Percentiles rank a stretch among this genome's conserved stretches.
These are phyloP conservation scores for Citrus maxima DNA, from an alignment of 345 rosid species.

Conservation along the genomic window DNA sequence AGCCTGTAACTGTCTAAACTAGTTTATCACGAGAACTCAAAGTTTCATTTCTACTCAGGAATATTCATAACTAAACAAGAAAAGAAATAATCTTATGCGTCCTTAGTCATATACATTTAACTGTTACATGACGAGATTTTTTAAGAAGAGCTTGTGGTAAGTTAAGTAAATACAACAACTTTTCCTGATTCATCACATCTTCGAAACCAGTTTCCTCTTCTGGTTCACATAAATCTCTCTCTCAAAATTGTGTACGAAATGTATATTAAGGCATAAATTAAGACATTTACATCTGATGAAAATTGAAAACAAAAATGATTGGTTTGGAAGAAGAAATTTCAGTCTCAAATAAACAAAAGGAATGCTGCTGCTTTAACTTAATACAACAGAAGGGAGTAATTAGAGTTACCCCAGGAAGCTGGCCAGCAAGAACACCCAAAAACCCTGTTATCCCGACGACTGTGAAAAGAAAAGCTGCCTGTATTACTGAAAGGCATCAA, in stretches of 20 bases:
- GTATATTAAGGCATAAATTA: too few species aligned
- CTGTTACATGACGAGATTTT: background rate
- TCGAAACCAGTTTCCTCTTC: background rate
- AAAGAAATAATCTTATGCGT: background rate
- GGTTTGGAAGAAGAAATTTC: too few species aligned
- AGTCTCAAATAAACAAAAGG: background rate
- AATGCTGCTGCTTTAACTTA: background rate
- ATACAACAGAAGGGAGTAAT: background rate
- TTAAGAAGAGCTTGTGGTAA: background rate
- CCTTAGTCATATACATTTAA: background rate
- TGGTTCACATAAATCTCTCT: background rate
- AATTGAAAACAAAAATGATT: background rate
- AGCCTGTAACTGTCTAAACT: background rate
- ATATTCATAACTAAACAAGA: background rate
- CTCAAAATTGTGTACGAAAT: too few species aligned
- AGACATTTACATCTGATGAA: background rate
- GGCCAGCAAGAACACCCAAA: constrained; percentile 78
- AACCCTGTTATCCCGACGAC: constrained; percentile 86
- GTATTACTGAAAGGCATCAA: constrained; percentile 48
- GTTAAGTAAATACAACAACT: background rate
- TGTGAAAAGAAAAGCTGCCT: constrained; percentile 94
- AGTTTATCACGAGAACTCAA: background rate
- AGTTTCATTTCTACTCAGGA: background rate
- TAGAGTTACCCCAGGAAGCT: constrained; percentile 84
- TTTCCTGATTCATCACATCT: background rate